Evolutionary conservation across 257 asterid species (phyloP), one percentile per base, ranked within the genome.

Genomic region (Linaria vulgaris): DNA sequence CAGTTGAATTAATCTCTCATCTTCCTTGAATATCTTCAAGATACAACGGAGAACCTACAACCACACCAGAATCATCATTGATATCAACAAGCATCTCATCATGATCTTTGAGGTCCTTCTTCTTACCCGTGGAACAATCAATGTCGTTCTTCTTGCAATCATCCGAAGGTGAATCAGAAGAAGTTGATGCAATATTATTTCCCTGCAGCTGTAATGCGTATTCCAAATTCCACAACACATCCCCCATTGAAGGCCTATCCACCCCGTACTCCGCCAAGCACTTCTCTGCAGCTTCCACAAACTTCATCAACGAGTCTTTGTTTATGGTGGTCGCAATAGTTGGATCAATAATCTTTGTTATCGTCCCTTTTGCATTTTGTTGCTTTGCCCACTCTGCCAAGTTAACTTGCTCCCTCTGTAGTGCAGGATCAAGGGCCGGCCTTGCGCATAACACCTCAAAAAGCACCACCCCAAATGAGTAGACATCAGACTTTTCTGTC

Each of bases 181-280:
- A 34, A 5, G 79, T 46, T 0, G 77, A 50, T 27, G 72, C 72
- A 9, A 70, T n/a, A n/a, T n/a, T n/a, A n/a, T n/a, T 43, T 49
- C 80, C 94, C 17, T 85, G 91, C 31, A 91, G 73, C 89, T 91
- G 98, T 72, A 88, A 63, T 10, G 96, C 94, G 66, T 72, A 81
- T 56, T 91, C 96, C 39, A 91, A 77, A 45, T 91, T 68, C 98
- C 96, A 88, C 58, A 91, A 30, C 1, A 91, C 96, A 57, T 91
- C 98, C 21, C 96, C 98, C 95, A 91, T 88, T 0, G 96, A 69
- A 16, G 95, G 96, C 82, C 98, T 69, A 60, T 83, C 96, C 30
- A 81, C 98, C 24, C 96, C 96, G 48, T 80, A 82, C 52, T 91
- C 96, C 0, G 96, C 88, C 79, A 88, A 74, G 55, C 96, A 88